phyloP scores from a whole-genome alignment of 768 basidiomycete genomes.

The Podaxis sp. region DNA sequence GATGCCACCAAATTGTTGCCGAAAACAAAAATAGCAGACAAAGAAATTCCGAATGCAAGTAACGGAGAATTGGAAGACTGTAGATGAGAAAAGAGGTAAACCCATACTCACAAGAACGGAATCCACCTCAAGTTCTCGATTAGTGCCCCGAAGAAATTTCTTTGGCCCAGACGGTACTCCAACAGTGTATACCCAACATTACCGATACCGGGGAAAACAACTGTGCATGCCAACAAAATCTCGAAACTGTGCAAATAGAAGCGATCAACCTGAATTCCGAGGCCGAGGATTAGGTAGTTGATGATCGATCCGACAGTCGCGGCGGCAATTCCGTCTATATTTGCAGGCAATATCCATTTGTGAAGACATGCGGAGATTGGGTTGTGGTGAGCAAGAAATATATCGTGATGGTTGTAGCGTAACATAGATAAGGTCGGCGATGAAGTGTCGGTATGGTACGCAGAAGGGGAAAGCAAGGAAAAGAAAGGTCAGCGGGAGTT shows the following conservation, averaged over 20 bases:
- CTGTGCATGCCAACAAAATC: conserved; percentile 71
- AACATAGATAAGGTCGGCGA: background rate
- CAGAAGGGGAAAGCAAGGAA: background rate
- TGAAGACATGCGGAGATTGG: background rate
- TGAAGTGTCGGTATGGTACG: background rate
- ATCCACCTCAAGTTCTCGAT: conserved; percentile 62
- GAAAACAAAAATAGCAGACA: background rate
- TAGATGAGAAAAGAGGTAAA: background rate
- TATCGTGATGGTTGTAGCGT: background rate
- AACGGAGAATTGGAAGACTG: background rate
- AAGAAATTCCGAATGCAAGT: background rate
- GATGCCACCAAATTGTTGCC: background rate
- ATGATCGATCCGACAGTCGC: conserved; percentile 62
- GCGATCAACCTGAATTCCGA: conserved; percentile 61
- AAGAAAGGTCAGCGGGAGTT: conserved; percentile 1
- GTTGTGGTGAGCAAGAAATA: background rate
- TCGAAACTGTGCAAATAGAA: conserved; percentile 83
- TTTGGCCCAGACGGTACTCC: conserved; percentile 72
- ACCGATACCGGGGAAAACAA: conserved; percentile 78
- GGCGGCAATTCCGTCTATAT: conserved; percentile 61
- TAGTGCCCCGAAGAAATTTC: conserved; percentile 45
- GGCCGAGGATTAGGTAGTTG: conserved; percentile 77
- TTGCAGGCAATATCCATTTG: conserved; percentile 5
- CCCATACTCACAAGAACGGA: conserved; percentile 67
- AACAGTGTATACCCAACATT: conserved; percentile 72